Evolutionary conservation across 2,329 filamentous ascomycete species (phyloP).

Genomic region (Canariomyces notabilis): DNA sequence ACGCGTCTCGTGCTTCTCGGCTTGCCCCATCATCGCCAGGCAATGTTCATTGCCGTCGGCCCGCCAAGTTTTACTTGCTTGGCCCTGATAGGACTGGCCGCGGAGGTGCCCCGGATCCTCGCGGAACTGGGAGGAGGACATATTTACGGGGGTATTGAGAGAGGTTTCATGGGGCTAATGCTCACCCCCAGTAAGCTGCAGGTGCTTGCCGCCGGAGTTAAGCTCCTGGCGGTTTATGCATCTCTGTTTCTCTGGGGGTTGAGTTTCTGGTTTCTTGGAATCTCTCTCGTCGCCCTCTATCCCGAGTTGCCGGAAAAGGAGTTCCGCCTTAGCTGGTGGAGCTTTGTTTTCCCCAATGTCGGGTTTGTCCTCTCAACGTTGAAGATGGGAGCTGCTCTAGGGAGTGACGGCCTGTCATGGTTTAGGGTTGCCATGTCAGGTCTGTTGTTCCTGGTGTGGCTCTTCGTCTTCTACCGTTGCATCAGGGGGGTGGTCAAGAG

Average conservation of each 20-base stretch:
- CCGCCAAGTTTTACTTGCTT: slow-evolving; percentile 46
- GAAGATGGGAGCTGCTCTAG: slow-evolving; percentile 47
- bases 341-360: slow-evolving; percentile 62
- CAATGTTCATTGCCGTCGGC: slow-evolving; percentile 61
- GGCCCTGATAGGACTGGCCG: slow-evolving; percentile 30
- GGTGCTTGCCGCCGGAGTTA: slow-evolving; percentile 21
- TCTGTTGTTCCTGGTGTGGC: slow-evolving; percentile 49
- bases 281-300: slow-evolving; percentile 42
- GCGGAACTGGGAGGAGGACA: slow-evolving; percentile 7
- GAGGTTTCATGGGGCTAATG: slow-evolving; percentile 18
- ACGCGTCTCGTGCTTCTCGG: slow-evolving; percentile 52
- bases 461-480: slow-evolving; percentile 46
- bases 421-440: slow-evolving; percentile 53
- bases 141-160: too few relatives aligned
- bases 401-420: slow-evolving; percentile 48
- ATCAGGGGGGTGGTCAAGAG: slow-evolving; percentile 44
- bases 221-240: slow-evolving; percentile 32
- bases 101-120: slow-evolving; percentile 31
- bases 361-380: slow-evolving; percentile 58
- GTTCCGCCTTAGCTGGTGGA: slow-evolving; percentile 53
- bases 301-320: slow-evolving; percentile 30
- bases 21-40: slow-evolving; percentile 52
- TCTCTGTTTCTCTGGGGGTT: slow-evolving; percentile 62
- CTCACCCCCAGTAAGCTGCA: slow-evolving; percentile 7
- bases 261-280: slow-evolving; percentile 53